Evolutionary conservation across 805 yeast species (phyloP).

Genomic region (Yarrowia sp.): DNA sequence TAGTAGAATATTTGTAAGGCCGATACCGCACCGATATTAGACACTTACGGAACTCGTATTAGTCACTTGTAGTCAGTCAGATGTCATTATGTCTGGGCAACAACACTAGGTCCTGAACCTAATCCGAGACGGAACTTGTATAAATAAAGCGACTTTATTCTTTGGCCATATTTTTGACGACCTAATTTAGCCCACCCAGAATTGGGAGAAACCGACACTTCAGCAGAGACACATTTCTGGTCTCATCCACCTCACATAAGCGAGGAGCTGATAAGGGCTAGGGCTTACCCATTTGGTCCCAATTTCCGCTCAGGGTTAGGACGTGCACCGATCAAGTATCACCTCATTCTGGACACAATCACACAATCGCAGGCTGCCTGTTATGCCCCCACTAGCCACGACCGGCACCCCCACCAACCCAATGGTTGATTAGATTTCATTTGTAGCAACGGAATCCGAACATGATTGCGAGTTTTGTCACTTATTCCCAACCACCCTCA

Average conservation of each 20-base stretch:
- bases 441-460: conserved; percentile 14
- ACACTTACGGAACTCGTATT: background rate
- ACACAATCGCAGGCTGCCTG: conserved; percentile 6
- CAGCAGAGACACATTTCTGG: too few relatives aligned
- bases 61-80: background rate
- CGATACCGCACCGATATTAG: too few relatives aligned
- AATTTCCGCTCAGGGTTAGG: conserved; percentile 1
- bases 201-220: too few relatives aligned
- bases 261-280: background rate
- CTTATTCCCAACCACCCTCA: background rate
- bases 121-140: background rate
- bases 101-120: background rate
- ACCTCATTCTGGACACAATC: conserved; percentile 8
- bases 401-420: conserved; percentile 23
- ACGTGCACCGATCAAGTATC: background rate
- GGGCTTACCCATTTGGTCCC: too few relatives aligned
- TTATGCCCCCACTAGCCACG: conserved; percentile 20
- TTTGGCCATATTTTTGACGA: too few relatives aligned
- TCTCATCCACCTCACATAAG: background rate
- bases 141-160: background rate
- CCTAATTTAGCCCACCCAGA: too few relatives aligned
- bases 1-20: too few relatives aligned
- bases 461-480: background rate
- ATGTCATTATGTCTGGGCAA: conserved; percentile 1
- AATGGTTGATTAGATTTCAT: conserved; percentile 28